Conservation (phyloP, 345 rosid genomes). For the Cochlearia excelsa region DNA sequence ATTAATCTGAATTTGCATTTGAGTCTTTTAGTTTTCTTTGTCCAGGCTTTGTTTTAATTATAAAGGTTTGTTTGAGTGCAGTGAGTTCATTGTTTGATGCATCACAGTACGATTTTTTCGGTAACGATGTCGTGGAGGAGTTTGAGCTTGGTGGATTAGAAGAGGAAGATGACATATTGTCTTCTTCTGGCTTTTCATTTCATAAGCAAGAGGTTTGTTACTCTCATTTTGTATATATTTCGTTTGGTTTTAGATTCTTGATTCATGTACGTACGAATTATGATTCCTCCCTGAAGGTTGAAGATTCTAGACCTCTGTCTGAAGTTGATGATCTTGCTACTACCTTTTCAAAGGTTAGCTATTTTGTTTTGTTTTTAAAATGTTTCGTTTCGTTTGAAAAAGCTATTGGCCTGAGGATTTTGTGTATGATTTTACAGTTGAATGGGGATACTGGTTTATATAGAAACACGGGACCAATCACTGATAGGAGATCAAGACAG, state of each 20-base stretch:
- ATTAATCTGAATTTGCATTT: too few relatives aligned
- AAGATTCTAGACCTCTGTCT: constrained; percentile 47
- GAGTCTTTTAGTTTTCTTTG: too few relatives aligned
- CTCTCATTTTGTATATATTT: constrained; percentile 4
- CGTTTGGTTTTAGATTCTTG: not conserved
- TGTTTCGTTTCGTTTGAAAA: not conserved
- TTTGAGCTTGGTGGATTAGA: constrained; percentile 93
- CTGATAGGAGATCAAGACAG: constrained; percentile 67
- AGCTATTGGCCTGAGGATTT: constrained; percentile 2
- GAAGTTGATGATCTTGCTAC: constrained; percentile 73
- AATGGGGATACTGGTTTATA: constrained; percentile 62
- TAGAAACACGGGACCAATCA: constrained; percentile 42
- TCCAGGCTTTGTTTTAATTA: too few relatives aligned
- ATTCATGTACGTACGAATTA: constrained; percentile 3
- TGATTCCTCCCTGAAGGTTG: constrained; percentile 46
- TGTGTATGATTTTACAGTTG: constrained; percentile 45
- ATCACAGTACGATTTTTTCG: constrained; percentile 92
- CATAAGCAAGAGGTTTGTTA: constrained; percentile 59
- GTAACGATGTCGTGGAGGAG: constrained; percentile 77
- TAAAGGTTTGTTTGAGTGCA: too few relatives aligned
- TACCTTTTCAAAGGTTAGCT: constrained; percentile 80
- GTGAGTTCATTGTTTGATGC: constrained; percentile 53
- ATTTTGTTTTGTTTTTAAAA: not conserved
- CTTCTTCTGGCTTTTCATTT: constrained; percentile 37
- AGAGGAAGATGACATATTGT: constrained; percentile 54